A percentile compares a stretch with the other conserved stretches of the same genome.
Conservation (phyloP, 148 eudicot species). For the Nepenthes gracilis region DNA sequence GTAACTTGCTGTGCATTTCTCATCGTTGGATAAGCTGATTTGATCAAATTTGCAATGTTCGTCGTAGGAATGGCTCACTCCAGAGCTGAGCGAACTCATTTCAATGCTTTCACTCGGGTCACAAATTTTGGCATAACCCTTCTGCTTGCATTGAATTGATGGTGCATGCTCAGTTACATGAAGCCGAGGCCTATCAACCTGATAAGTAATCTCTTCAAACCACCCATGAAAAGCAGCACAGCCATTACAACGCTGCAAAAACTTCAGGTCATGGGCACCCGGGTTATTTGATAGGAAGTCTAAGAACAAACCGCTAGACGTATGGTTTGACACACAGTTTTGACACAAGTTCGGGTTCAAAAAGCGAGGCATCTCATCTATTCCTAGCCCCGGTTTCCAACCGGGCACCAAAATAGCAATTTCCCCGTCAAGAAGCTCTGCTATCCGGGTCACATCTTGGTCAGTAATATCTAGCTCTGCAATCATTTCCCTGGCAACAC, state of each 20-base stretch:
- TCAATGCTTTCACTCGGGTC: constrained; percentile 1
- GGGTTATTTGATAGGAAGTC: constrained; percentile 34
- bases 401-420: constrained; percentile 51
- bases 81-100: constrained; percentile 4
- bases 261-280: constrained; percentile 22
- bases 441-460: constrained; percentile 71
- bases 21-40: not conserved
- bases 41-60: constrained; percentile 3
- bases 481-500: constrained; percentile 85
- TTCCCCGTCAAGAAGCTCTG: constrained; percentile 76
- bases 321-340: constrained; percentile 40
- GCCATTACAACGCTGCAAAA: constrained; percentile 30
- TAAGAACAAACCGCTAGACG: constrained; percentile 41
- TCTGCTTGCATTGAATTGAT: not conserved
- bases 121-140: not conserved
- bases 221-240: constrained; percentile 65
- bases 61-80: constrained; percentile 4
- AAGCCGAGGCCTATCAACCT: constrained; percentile 32
- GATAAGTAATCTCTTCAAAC: constrained; percentile 65
- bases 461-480: constrained; percentile 69
- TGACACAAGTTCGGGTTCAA: constrained; percentile 27
- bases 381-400: constrained; percentile 50
- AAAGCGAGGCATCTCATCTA: constrained; percentile 50
- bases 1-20: not conserved
- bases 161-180: constrained; percentile 1